Percentiles rank a stretch among this genome's conserved stretches.
phyloP scores from a whole-genome alignment of 805 yeast genomes.

The Candida anglica region DNA sequence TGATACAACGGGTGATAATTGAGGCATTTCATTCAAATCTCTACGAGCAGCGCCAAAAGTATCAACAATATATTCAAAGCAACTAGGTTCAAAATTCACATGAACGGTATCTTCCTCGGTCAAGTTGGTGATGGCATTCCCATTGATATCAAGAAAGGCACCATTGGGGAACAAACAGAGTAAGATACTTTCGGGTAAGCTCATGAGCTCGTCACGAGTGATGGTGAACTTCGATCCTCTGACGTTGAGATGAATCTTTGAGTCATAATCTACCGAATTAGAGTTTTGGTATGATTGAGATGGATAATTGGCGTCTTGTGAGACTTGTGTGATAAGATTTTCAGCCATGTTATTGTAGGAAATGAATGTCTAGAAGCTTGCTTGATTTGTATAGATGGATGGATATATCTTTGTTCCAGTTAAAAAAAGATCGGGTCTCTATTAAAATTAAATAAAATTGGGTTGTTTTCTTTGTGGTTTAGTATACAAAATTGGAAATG shows the following conservation, averaged over 20 bases:
- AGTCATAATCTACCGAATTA: slow-evolving; percentile 48
- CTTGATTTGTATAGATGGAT: too few relatives aligned
- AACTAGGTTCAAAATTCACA: slow-evolving; percentile 82
- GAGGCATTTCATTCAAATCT: slow-evolving; percentile 37
- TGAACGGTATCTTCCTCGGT: slow-evolving; percentile 77
- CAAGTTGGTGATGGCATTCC: slow-evolving; percentile 72
- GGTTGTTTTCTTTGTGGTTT: too few relatives aligned
- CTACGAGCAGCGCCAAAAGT: slow-evolving; percentile 67
- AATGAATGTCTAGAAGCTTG: too few relatives aligned
- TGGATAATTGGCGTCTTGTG: slow-evolving; percentile 33
- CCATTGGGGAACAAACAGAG: slow-evolving; percentile 89
- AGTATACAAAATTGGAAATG: too few relatives aligned
- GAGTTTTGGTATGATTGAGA: slow-evolving; percentile 19
- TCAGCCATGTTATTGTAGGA: slow-evolving; percentile 28
- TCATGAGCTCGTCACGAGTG: slow-evolving; percentile 84
- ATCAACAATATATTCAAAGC: slow-evolving; percentile 79
- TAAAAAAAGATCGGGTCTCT: too few relatives aligned
- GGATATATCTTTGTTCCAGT: too few relatives aligned
- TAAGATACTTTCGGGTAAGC: slow-evolving; percentile 84
- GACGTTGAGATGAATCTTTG: slow-evolving; percentile 71
- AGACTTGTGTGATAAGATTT: slow-evolving; percentile 70
- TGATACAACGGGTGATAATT: slow-evolving; percentile 31
- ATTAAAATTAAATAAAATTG: too few relatives aligned
- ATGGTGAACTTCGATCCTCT: slow-evolving; percentile 73
- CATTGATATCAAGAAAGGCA: slow-evolving; percentile 72